A percentile compares a stretch with the other conserved stretches of the same genome.
Conservation (phyloP, 352 stramenopile species). For the Phytopythium ostracodes region DNA sequence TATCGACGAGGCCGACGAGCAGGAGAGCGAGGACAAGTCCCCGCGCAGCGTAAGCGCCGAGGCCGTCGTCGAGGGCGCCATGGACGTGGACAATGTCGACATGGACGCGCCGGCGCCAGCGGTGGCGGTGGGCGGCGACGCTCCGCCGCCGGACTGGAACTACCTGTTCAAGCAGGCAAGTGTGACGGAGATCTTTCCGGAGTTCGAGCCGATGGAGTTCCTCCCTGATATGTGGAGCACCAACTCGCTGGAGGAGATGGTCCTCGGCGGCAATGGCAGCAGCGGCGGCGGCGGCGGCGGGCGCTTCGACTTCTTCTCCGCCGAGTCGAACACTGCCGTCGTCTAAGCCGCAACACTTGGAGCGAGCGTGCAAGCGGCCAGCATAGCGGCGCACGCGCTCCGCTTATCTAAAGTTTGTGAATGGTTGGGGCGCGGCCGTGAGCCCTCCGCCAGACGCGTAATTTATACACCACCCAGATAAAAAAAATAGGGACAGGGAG, state of each 20-base stretch:
- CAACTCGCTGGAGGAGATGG: slow-evolving; percentile 42
- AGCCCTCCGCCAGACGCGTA: background rate
- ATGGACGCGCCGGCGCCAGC: background rate
- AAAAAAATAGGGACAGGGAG: slow-evolving; percentile 2
- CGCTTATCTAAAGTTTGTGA: slow-evolving; percentile 3
- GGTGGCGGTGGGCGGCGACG: background rate
- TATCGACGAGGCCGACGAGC: slow-evolving; percentile 14
- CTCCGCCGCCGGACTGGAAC: slow-evolving; percentile 12
- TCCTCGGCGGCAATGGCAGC: slow-evolving; percentile 9
- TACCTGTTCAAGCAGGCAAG: slow-evolving; percentile 18
- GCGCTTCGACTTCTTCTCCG: slow-evolving; percentile 35
- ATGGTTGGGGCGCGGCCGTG: background rate
- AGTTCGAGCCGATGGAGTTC: slow-evolving; percentile 36
- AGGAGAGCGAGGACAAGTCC: slow-evolving; percentile 17
- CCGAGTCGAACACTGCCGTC: slow-evolving; percentile 7
- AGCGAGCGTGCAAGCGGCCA: background rate
- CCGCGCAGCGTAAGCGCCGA: background rate
- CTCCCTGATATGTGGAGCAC: slow-evolving; percentile 44
- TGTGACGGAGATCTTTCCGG: slow-evolving; percentile 42
- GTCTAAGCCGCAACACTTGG: too few relatives aligned
- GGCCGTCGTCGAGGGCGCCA: background rate
- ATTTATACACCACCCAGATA: slow-evolving; percentile 3
- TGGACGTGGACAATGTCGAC: background rate
- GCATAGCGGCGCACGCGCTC: background rate
- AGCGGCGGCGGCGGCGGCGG: slow-evolving; percentile 15